Base-by-base conservation (phyloP, 192 early-diverging fungal species). In the Coemansia javaensis region DNA sequence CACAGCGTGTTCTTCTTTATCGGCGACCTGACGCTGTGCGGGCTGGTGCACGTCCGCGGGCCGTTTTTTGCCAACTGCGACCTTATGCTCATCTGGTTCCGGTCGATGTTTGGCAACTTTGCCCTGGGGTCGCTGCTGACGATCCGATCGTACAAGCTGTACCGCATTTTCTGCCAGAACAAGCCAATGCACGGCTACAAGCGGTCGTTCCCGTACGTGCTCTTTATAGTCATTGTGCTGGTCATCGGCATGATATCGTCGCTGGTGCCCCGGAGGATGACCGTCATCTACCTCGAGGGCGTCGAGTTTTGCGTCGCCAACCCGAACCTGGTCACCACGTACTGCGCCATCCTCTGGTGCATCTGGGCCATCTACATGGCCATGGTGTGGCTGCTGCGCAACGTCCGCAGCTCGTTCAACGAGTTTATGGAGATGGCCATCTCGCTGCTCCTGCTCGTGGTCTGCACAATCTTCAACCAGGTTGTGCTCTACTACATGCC, bases 351-450 rank as follows among this genome's bases (percentile, higher is more conserved):
- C 12, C 40, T 59, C 30, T 75, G 65, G 55, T 55, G 40, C 40
- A 49, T 67, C 32, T 67, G 64, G 56, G 44, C 45, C n/a, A 44
- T 63, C 2, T 63, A 61, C 27, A 67, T 67, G 56, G 45, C 51
- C 24, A 66, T 67, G 60, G 58, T 66, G 37, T 75, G 60, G 54
- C 47, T 75, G 7, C 48, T 75, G 43, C 72, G 72, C 53, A 67
- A 75, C 46, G 56, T 75, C 10, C 64, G 65, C 43, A 75, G 64
- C 53, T 67, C 64, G 35, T 75, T 75, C 38, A 75, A 67, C 41
- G 72, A 75, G 53, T 67, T 75, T 32, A 57, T 60, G 23, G 59
- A 66, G 50, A 64, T 75, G 55, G 51, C 65, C 17, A 44, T 54
- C 7, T 66, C 72, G 28, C 57, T 66, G 18, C 25, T 47, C 3